Conservation (phyloP, 1,284 basidiomycete genomes). For the Trichosporon ovoides region DNA sequence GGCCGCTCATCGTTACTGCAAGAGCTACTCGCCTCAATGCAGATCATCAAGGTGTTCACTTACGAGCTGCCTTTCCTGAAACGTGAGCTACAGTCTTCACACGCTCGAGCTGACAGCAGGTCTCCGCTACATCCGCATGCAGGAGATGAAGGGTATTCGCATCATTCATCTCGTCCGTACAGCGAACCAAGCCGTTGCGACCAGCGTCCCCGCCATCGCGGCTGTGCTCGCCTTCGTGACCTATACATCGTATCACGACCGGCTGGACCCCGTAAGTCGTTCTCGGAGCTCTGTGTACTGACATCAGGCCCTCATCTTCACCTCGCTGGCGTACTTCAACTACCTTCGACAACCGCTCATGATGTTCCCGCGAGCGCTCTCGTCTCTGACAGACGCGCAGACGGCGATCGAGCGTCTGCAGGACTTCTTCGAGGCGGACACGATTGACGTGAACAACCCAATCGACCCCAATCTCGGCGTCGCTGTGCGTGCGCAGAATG, state of each 20-base stretch:
- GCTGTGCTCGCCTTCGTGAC: conserved; percentile 70
- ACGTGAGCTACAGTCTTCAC: conserved; percentile 47
- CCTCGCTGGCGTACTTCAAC: conserved; percentile 65
- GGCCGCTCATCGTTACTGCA: conserved; percentile 75
- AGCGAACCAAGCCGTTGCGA: conserved; percentile 51
- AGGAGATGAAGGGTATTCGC: conserved; percentile 57
- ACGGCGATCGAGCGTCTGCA: conserved; percentile 58
- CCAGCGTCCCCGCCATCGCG: conserved; percentile 55
- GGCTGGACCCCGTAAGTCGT: conserved; percentile 52
- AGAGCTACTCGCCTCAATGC: conserved; percentile 66
- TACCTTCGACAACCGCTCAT: conserved; percentile 63
- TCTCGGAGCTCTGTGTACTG: conserved; percentile 29
- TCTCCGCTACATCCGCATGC: conserved; percentile 55
- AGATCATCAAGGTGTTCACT: conserved; percentile 70
- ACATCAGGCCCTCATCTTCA: conserved; percentile 58
- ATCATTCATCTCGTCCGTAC: conserved; percentile 60
- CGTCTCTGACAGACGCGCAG: conserved; percentile 60
- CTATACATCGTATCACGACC: conserved; percentile 57
- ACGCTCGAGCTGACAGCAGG: conserved; percentile 45
- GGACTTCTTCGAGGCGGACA: conserved; percentile 57
- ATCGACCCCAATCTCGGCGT: conserved; percentile 53
- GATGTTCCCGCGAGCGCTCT: conserved; percentile 63
- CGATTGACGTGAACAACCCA: conserved; percentile 49
- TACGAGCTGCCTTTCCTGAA: conserved; percentile 63
- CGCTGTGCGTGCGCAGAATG: conserved; percentile 56